Evolutionary conservation across 2,329 filamentous ascomycete species (phyloP).

Genomic region (Emergomyces orientalis): DNA sequence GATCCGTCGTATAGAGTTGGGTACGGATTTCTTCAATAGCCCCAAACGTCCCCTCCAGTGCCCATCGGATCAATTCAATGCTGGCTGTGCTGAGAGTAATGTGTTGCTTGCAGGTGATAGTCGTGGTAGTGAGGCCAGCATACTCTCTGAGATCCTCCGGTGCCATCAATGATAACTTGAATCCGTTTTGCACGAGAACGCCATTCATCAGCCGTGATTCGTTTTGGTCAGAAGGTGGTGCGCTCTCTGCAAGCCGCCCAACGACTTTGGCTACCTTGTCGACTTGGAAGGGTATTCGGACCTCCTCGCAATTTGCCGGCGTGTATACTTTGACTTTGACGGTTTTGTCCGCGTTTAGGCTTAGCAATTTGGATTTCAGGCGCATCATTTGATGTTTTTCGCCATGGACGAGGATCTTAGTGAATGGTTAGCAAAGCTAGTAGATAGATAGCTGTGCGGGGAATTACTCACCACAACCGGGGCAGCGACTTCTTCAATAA

Average conservation of each 20-base stretch:
- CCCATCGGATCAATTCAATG: conserved; percentile 86
- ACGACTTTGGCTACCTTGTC: conserved; percentile 96
- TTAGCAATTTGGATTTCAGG: conserved; percentile 85
- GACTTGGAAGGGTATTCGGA: conserved; percentile 87
- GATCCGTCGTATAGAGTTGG: conserved; percentile 16
- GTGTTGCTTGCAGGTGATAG: conserved; percentile 84
- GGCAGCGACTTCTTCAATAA: conserved; percentile 87
- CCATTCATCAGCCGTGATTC: conserved; percentile 62
- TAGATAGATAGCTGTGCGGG: background rate
- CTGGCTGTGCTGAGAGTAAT: conserved; percentile 81
- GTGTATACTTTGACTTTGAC: conserved; percentile 86
- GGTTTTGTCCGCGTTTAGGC: conserved; percentile 74
- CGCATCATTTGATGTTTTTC: conserved; percentile 98
- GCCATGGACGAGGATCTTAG: conserved; percentile 85
- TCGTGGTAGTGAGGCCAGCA: conserved; percentile 91
- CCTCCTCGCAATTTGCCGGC: conserved; percentile 87
- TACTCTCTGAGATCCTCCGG: conserved; percentile 94
- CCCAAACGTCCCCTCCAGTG: conserved; percentile 87
- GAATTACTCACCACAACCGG: conserved; percentile 71
- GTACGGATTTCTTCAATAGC: conserved; percentile 53
- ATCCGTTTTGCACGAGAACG: conserved; percentile 93
- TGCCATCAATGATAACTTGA: conserved; percentile 94
- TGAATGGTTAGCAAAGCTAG: background rate
- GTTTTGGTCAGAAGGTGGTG: conserved; percentile 48
- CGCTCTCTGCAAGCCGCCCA: conserved; percentile 75